Conservation (phyloP, 768 basidiomycete species). For the Leccinellum rugosiceps region DNA sequence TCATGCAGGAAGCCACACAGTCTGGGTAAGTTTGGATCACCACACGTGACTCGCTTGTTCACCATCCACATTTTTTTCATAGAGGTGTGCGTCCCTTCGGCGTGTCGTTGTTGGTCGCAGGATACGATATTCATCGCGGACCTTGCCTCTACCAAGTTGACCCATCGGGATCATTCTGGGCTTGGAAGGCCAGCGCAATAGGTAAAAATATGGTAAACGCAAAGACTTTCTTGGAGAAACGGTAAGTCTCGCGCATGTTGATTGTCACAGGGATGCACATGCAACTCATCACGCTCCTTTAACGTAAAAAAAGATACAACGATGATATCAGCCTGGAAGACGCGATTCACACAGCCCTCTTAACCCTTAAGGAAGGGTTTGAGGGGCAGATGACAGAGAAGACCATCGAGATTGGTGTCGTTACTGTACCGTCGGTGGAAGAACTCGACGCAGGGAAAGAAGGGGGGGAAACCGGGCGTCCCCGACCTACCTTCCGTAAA, state of each 20-base stretch:
- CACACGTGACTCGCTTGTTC: constrained; percentile 23
- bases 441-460: constrained; percentile 61
- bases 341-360: constrained; percentile 95
- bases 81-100: constrained; percentile 99
- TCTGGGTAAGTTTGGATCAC: constrained; percentile 67
- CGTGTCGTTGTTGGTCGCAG: constrained; percentile 94
- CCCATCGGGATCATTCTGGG: constrained; percentile 99
- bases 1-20: constrained; percentile 99
- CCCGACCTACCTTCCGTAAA: constrained; percentile 90
- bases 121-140: constrained; percentile 93
- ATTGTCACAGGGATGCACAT: constrained; percentile 15
- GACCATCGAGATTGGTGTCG: constrained; percentile 97
- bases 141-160: constrained; percentile 98
- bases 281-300: constrained; percentile 14
- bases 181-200: constrained; percentile 99
- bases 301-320: constrained; percentile 82
- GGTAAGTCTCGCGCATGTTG: constrained; percentile 51
- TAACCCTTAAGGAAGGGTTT: constrained; percentile 98
- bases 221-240: constrained; percentile 98
- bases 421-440: constrained; percentile 78
- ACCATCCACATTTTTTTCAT: constrained; percentile 35
- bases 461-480: constrained; percentile 63
- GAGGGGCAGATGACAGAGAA: constrained; percentile 99
- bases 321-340: constrained; percentile 99
- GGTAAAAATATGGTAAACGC: constrained; percentile 99